These are phyloP conservation scores for Jaapia argillacea DNA, from an alignment of 768 basidiomycete genomes.

Conservation along the genomic window DNA sequence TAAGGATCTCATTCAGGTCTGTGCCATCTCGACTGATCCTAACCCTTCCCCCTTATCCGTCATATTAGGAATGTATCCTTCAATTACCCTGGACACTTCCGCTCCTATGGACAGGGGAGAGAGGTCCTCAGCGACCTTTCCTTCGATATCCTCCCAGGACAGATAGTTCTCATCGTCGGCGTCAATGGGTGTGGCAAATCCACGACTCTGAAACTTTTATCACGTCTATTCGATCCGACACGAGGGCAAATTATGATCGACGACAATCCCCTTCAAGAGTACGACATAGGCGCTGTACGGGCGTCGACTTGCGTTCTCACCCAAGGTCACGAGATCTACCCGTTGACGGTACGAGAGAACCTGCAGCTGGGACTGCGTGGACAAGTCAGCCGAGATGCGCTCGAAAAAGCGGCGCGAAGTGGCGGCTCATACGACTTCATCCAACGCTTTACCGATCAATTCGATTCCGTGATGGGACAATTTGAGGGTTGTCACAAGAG, in stretches of 20 bases:
- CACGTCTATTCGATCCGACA: slow-evolving; percentile 13
- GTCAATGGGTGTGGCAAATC: slow-evolving; percentile 48
- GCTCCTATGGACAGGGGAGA: slow-evolving; percentile 19
- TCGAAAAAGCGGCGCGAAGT: slow-evolving; percentile 12
- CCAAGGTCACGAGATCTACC: slow-evolving; percentile 28
- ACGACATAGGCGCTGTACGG: slow-evolving; percentile 22
- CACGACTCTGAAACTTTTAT: slow-evolving; percentile 22
- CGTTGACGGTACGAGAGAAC: slow-evolving; percentile 29
- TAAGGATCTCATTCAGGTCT: too few relatives aligned
- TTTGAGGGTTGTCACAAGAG: too few relatives aligned
- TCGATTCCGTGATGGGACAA: too few relatives aligned
- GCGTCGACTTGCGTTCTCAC: slow-evolving; percentile 29
- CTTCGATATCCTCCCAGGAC: slow-evolving; percentile 29
- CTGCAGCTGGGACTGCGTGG: slow-evolving; percentile 23
- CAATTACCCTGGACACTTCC: slow-evolving; percentile 29
- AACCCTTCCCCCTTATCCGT: not conserved
- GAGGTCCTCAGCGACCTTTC: slow-evolving; percentile 27
- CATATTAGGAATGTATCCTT: slow-evolving; percentile 37
- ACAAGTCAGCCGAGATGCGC: slow-evolving; percentile 10
- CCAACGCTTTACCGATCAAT: too few relatives aligned
- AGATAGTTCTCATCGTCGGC: slow-evolving; percentile 48
- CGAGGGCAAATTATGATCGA: slow-evolving; percentile 24
- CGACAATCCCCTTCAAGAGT: slow-evolving; percentile 22
- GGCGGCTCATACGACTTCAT: too few relatives aligned
- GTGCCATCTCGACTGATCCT: too few relatives aligned